Evolutionary conservation across 2,329 filamentous ascomycete species (phyloP).

Genomic region (Aspergillus alliaceus): DNA sequence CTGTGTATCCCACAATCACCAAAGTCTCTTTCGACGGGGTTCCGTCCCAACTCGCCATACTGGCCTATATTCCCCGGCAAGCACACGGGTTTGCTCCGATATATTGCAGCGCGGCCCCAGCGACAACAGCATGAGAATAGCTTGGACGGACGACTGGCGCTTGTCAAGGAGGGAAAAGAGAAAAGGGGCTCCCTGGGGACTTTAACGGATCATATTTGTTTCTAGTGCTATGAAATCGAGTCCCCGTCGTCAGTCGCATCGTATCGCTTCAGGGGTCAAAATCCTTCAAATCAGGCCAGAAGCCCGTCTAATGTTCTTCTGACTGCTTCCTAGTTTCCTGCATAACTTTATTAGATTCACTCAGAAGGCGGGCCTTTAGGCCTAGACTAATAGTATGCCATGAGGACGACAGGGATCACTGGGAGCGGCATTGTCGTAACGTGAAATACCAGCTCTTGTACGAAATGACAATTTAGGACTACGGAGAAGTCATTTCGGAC

Average conservation of each 20-base stretch:
- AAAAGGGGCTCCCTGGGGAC: not conserved
- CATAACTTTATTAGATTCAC: not conserved
- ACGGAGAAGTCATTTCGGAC: not conserved
- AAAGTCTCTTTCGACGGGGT: not conserved
- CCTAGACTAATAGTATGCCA: not conserved
- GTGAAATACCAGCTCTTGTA: not conserved
- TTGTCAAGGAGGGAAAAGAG: not conserved
- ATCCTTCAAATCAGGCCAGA: not conserved
- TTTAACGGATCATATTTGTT: not conserved
- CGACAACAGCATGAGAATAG: not conserved
- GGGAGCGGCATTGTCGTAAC: not conserved
- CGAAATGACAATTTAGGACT: not conserved
- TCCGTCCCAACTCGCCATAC: not conserved
- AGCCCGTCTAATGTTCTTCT: not conserved
- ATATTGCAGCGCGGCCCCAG: not conserved
- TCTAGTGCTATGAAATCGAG: not conserved
- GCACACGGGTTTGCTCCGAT: not conserved
- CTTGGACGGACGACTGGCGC: not conserved
- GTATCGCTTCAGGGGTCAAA: not conserved
- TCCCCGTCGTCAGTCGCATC: not conserved
- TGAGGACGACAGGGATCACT: not conserved
- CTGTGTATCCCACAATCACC: constrained; percentile 4
- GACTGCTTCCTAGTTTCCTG: not conserved
- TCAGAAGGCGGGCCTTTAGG: not conserved
- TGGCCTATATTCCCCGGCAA: not conserved